phyloP scores from a whole-genome alignment of 208 protist genomes.

The Leishmania guyanensis region DNA sequence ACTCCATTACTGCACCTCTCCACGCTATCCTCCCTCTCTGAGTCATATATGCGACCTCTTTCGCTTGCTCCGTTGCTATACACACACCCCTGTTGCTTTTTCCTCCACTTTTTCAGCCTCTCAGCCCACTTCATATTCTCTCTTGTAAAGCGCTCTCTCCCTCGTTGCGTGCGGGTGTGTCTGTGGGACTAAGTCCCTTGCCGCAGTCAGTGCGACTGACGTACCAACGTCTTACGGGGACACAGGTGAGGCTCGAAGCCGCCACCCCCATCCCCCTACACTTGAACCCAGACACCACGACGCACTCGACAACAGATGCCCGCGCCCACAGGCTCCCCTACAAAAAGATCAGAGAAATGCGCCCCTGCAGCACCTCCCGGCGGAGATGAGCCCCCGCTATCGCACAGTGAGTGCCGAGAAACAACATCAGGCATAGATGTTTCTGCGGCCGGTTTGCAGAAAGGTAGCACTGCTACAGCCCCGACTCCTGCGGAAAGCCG shows the following conservation, averaged over 20 bases:
- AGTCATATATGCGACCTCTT: too few relatives aligned
- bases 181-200: not conserved
- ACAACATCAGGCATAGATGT: not conserved
- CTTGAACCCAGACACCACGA: not conserved
- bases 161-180: not conserved
- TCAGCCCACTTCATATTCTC: not conserved
- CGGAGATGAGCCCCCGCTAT: not conserved
- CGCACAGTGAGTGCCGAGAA: not conserved
- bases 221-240: not conserved
- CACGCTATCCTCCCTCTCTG: not conserved
- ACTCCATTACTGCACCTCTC: not conserved
- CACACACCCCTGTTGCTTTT: not conserved
- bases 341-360: not conserved
- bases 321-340: not conserved
- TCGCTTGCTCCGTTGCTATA: not conserved
- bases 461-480: not conserved
- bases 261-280: not conserved
- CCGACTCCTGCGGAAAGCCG: not conserved
- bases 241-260: not conserved
- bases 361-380: not conserved
- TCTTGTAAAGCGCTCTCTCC: not conserved
- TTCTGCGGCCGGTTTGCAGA: not conserved
- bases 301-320: slow-evolving; percentile 1
- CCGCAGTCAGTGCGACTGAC: not conserved
- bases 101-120: not conserved